Base-by-base conservation (phyloP, 2,329 filamentous ascomycete genomes). In the Trichoderma asperellum region DNA sequence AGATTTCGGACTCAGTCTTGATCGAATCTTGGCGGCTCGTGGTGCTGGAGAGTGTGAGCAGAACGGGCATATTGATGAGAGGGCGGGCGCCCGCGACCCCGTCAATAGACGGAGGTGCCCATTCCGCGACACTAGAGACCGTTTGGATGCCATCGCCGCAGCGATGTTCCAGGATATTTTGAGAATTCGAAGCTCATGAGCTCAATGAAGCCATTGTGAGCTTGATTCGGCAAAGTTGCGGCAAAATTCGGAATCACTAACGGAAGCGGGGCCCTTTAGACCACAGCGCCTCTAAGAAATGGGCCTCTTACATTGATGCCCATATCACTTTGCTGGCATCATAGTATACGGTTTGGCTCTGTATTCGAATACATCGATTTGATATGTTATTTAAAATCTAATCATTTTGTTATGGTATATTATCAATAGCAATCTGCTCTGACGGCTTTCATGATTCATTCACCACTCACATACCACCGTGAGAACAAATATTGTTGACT, bases 71-170 rank as follows among this genome's bases (percentile, higher is more conserved):
- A 73, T 71, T 16, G 77, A 75, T 7, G 70, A 5, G 29, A 56
- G 29, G 0, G 59, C 63, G 10, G 71, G 71, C 8, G 70, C 74
- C 35, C 69, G 49, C 6, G 71, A 35, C 53, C 72, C 70, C 35
- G 73, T 62, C 63, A 79, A 57, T 21, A 74, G 74, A 67, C 77
- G 74, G 16, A 77, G 67, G 62, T 72, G 77, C 70, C 74, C 74
- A 68, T 72, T 72, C 34, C 72, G 74, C 70, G 75, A 72, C 70
- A 77, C 73, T 70, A 77, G 67, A 61, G 77, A 73, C 69, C 74
- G 72, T 72, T 73, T 75, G 69, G 76, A 75, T 73, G 77, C 75
- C 77, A 79, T 79, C 65, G 66, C 69, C 65, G 53, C 27, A 47
- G 52, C 58, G 69, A 61, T 40, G 69, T 40, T 68, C 59, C 43